Percentiles rank a stretch among this genome's conserved stretches.
Conservation (phyloP, 306 rosid genomes). For the Trifolium pratense region DNA sequence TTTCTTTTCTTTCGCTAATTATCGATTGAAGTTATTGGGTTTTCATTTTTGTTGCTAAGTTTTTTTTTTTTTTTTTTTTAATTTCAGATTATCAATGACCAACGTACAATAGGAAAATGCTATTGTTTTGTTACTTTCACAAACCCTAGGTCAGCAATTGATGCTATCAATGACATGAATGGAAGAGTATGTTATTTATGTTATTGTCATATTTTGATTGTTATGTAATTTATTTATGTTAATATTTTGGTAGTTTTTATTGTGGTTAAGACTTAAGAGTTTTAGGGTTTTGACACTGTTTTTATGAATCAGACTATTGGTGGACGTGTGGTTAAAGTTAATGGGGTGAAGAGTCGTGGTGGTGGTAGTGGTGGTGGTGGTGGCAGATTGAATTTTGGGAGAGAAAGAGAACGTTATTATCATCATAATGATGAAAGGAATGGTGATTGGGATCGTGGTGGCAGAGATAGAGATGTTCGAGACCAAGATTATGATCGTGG, state of each 20-base stretch:
- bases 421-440: constrained; percentile 58
- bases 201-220: constrained; percentile 4
- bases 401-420: constrained; percentile 67
- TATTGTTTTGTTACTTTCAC: constrained; percentile 90
- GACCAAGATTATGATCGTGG: constrained; percentile 56
- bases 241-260: constrained; percentile 16
- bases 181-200: constrained; percentile 72
- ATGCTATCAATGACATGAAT: constrained; percentile 89
- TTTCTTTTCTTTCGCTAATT: neutral
- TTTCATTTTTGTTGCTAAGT: constrained; percentile 20
- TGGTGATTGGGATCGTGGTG: constrained; percentile 61
- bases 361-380: constrained; percentile 43
- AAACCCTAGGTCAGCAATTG: constrained; percentile 82
- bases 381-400: constrained; percentile 67
- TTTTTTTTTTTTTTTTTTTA: neutral
- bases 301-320: constrained; percentile 69
- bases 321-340: constrained; percentile 85
- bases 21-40: constrained; percentile 1
- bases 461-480: constrained; percentile 41
- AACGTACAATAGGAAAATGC: constrained; percentile 78
- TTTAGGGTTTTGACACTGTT: constrained; percentile 40
- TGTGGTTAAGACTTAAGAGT: constrained; percentile 19
- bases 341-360: constrained; percentile 72
- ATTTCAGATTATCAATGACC: constrained; percentile 84
- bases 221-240: neutral